phyloP scores from a whole-genome alignment of 192 early-diverging fungal genomes.

The Backusella liffmaniae region DNA sequence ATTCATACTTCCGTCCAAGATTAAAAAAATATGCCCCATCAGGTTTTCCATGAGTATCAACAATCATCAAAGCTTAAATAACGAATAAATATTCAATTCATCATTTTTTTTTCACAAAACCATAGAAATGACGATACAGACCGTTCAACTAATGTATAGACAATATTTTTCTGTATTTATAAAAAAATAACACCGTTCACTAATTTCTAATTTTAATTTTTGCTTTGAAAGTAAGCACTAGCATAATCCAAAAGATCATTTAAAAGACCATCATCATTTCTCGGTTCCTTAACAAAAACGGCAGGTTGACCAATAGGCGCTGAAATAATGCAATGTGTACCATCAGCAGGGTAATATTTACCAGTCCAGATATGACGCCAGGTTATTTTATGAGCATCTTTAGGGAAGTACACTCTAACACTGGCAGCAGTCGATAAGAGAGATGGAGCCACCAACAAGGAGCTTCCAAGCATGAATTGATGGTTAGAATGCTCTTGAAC shows the following conservation, averaged over 20 bases:
- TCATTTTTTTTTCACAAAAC: no score
- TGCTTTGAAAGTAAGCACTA: conserved; percentile 1
- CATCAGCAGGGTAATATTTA: conserved; percentile 26
- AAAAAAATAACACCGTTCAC: no score
- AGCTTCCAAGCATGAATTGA: conserved; percentile 37
- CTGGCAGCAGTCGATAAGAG: conserved; percentile 13
- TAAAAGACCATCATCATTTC: conserved; percentile 26
- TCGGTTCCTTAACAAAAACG: conserved; percentile 38
- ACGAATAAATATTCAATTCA: no score
- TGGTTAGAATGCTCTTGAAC: conserved; percentile 30
- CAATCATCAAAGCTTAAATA: no score
- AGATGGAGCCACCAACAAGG: conserved; percentile 34
- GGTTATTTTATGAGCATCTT: background rate
- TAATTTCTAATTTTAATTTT: background rate
- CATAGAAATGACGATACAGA: no score
- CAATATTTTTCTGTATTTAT: no score
- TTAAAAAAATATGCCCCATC: no score
- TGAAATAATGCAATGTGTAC: conserved; percentile 12
- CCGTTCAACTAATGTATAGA: no score
- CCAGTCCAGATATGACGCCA: conserved; percentile 40
- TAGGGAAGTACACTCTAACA: conserved; percentile 41
- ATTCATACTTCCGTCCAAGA: no score
- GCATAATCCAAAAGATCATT: conserved; percentile 27
- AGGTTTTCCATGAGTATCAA: no score
- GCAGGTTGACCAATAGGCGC: conserved; percentile 33